Base-by-base conservation (phyloP, 108 stramenopile genomes). In the Halocafeteria seosinensis region DNA sequence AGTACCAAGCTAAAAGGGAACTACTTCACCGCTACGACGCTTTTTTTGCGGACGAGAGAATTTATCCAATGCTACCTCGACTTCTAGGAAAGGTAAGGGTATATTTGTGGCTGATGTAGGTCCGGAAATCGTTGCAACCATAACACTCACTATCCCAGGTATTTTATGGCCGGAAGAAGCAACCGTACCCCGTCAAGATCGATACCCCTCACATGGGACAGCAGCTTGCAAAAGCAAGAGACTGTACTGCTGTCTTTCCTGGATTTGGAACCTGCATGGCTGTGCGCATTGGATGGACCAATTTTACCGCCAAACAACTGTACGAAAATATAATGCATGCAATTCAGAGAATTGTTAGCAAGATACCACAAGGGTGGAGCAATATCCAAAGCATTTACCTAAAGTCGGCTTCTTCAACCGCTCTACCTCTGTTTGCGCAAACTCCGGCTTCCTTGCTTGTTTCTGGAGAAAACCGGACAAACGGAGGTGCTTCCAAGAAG, bases 1-100 rank as follows among this genome's bases (percentile, higher is more conserved):
- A 66, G 21, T 74, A 64, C 72, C 61, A 70, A 34, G 57, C 63
- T 17, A 53, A 70, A 42, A 34, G 74, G 9, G 27, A 73, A 50
- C 73, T 75, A 3, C 27, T 70, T 21, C 32, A 30, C 0, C 27
- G 38, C 34, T 71, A 61, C 38, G 74, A 75, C 23, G 69, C 64
- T 13, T 75, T 75, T 66, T 64, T 73, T n/a, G 53, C 32, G 24
- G 74, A 75, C 55, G 74, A 75, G 50, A 63, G 73, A 26, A 73
- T 75, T 60, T 33, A 71, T 36, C 74, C 74, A 36, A 73, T 75
- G 68, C 72, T 75, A 34, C 64, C 69, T 25, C 73, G 72, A 37
- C 50, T 73, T 29, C 64, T 73, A n/a, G 74, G 74, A 11, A 62
- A 57, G 53, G n/a, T n/a, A n/a, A n/a, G n/a, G n/a, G n/a, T n/a